Percentiles rank a stretch among this genome's conserved stretches.
Conservation (phyloP, 345 rosid genomes). For the Bruguiera sexangula region DNA sequence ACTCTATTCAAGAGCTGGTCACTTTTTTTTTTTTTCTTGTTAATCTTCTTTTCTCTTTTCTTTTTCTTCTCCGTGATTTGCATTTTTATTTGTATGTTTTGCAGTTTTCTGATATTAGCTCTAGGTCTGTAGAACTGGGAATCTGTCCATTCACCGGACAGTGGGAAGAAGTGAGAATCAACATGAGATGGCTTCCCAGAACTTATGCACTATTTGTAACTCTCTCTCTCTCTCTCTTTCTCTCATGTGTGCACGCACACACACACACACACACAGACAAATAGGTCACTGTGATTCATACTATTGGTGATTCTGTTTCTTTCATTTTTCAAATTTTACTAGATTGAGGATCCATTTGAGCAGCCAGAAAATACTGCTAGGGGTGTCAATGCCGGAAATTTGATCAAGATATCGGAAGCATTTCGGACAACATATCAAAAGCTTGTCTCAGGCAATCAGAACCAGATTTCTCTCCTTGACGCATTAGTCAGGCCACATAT, state of each 20-base stretch:
- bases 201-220: constrained; percentile 66
- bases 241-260: background rate
- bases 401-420: constrained; percentile 52
- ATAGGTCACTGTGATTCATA: background rate
- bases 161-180: constrained; percentile 61
- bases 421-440: constrained; percentile 39
- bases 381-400: constrained; percentile 47
- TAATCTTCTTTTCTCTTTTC: background rate
- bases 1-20: background rate
- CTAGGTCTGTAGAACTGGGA: constrained; percentile 53
- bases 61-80: background rate
- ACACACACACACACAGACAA: background rate
- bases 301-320: constrained; percentile 6
- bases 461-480: constrained; percentile 28
- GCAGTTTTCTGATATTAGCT: constrained; percentile 58
- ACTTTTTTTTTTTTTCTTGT: background rate
- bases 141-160: constrained; percentile 70
- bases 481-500: constrained; percentile 40
- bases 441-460: constrained; percentile 33
- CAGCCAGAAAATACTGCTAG: constrained; percentile 81
- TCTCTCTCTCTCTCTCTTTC: constrained; percentile 16
- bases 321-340: constrained; percentile 3
- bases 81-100: background rate
- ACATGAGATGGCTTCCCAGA: constrained; percentile 76
- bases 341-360: constrained; percentile 95